Conservation (phyloP, 257 asterid species). For the Penstemon davidsonii region DNA sequence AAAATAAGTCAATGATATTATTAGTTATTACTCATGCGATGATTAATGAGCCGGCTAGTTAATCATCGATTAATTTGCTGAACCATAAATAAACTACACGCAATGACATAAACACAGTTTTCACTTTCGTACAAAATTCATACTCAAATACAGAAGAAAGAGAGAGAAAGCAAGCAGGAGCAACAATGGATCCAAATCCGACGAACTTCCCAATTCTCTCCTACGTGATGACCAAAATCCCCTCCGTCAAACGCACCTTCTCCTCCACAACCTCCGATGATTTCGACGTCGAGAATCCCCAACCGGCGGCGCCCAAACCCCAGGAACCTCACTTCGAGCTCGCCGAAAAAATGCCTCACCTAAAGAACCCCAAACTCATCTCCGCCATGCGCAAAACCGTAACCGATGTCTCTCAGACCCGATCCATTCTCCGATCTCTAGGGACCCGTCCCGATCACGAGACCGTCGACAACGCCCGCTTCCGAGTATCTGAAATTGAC, state of each 20-base stretch:
- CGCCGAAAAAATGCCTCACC: constrained; percentile 82
- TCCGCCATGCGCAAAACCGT: constrained; percentile 76
- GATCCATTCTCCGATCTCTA: constrained; percentile 60
- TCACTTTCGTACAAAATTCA: too few relatives aligned
- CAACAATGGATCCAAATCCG: constrained; percentile 85
- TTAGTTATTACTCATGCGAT: too few relatives aligned
- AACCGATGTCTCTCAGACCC: constrained; percentile 69
- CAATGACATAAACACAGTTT: too few relatives aligned
- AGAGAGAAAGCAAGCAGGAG: neutral
- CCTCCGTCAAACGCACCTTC: constrained; percentile 56
- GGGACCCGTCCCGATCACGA: constrained; percentile 95
- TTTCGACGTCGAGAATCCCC: constrained; percentile 75
- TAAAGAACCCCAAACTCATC: constrained; percentile 62
- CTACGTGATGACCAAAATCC: constrained; percentile 73
- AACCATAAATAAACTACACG: too few relatives aligned
- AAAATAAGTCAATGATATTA: too few relatives aligned
- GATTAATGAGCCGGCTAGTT: too few relatives aligned
- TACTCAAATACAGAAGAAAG: too few relatives aligned
- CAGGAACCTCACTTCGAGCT: constrained; percentile 80
- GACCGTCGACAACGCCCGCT: constrained; percentile 67
- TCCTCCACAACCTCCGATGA: constrained; percentile 34
- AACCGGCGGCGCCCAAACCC: constrained; percentile 29
- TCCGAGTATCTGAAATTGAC: constrained; percentile 58
- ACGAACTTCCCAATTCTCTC: constrained; percentile 78
- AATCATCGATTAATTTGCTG: too few relatives aligned